Conservation (phyloP, 108 stramenopile genomes). For the Chaetoceros muelleri region DNA sequence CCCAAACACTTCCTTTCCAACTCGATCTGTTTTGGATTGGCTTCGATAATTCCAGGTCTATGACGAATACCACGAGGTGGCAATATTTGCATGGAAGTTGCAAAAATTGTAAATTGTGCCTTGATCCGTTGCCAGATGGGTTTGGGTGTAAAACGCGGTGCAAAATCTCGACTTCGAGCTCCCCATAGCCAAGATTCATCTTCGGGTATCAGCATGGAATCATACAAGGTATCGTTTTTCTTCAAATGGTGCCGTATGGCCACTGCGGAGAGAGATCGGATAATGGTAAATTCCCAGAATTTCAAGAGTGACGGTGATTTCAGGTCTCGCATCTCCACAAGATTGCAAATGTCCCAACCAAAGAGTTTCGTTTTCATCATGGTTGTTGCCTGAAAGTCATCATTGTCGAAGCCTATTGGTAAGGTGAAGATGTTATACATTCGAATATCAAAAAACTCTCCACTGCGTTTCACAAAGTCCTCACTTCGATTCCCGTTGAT, state of each 20-base stretch:
- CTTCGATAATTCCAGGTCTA: conserved; percentile 8
- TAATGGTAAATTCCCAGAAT: conserved; percentile 15
- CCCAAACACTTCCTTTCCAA: too few species aligned
- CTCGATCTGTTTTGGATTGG: conserved; percentile 12
- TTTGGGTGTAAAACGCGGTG: conserved; percentile 1
- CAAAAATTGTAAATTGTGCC: conserved; percentile 1
- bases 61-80: conserved; percentile 15
- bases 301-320: conserved; percentile 8
- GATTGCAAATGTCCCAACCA: conserved; percentile 10
- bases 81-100: conserved; percentile 8
- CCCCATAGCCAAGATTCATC: conserved; percentile 11
- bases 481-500: background rate
- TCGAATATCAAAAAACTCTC: conserved; percentile 18
- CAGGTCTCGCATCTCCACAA: conserved; percentile 17
- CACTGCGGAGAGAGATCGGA: conserved; percentile 7
- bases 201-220: conserved; percentile 13
- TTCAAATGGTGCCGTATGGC: conserved; percentile 12
- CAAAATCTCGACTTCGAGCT: conserved; percentile 14
- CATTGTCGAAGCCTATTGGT: conserved; percentile 14
- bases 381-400: conserved; percentile 10
- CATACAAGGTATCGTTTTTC: conserved; percentile 5
- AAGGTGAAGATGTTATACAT: conserved; percentile 15
- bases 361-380: conserved; percentile 6
- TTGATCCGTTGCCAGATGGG: background rate
- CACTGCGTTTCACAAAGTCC: conserved; percentile 14